Evolutionary conservation across 768 basidiomycete genomes (phyloP).

Genomic region (Naganishia antarctica): DNA sequence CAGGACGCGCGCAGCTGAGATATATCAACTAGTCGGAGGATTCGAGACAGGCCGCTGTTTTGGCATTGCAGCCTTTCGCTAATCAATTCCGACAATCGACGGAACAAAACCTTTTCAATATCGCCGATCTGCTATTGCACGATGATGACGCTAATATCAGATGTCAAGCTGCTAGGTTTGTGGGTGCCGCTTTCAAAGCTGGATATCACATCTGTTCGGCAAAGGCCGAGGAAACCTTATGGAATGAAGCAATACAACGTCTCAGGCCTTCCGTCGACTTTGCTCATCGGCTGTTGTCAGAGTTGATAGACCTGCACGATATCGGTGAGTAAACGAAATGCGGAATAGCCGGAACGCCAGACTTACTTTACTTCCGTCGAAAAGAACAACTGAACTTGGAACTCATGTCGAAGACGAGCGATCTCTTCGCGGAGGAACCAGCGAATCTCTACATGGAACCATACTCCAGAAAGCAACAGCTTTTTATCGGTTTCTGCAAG

Average conservation of each 20-base stretch:
- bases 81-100: not conserved
- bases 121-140: constrained; percentile 7
- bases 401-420: constrained; percentile 18
- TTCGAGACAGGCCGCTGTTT: constrained; percentile 16
- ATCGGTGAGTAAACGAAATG: constrained; percentile 27
- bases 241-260: not conserved
- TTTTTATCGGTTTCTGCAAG: not conserved
- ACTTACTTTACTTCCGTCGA: not conserved
- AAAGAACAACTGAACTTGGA: not conserved
- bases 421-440: constrained; percentile 45
- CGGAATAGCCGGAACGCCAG: not conserved
- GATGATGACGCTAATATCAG: constrained; percentile 3
- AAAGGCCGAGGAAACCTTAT: not conserved
- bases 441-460: constrained; percentile 39
- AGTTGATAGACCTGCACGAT: constrained; percentile 1
- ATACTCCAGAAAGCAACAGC: constrained; percentile 1
- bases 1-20: not conserved
- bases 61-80: not conserved
- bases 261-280: not conserved
- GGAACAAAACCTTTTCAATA: not conserved
- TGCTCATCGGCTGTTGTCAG: constrained; percentile 24
- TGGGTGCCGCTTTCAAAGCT: not conserved
- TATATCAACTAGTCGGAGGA: not conserved
- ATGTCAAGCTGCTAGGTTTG: not conserved
- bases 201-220: not conserved